Percentiles rank a stretch among this genome's conserved stretches.
Conservation (phyloP, 2,329 filamentous ascomycete species). For the Aspergillus ustus region DNA sequence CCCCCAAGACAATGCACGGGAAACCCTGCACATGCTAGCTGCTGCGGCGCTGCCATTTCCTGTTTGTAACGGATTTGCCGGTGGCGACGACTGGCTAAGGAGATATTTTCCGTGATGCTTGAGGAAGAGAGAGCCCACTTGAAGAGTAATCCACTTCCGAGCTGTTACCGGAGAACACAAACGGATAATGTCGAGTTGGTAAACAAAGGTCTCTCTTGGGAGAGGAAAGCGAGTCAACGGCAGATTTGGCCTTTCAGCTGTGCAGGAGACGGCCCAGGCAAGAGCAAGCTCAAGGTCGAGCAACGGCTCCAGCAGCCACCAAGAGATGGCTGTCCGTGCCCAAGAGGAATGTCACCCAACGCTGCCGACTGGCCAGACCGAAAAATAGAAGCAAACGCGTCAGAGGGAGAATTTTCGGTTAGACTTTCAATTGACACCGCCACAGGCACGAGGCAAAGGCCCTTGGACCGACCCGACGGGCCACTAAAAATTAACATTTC, state of each 20-base stretch:
- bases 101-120: slow-evolving; percentile 4
- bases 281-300: too few relatives aligned
- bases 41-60: neutral
- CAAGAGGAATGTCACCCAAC: slow-evolving; percentile 7
- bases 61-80: neutral
- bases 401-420: slow-evolving; percentile 16
- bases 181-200: neutral
- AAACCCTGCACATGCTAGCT: neutral
- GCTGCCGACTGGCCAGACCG: slow-evolving; percentile 18
- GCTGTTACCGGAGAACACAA: neutral
- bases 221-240: neutral
- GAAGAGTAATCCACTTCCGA: neutral
- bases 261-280: neutral
- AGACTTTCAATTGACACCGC: slow-evolving; percentile 22
- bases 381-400: slow-evolving; percentile 19
- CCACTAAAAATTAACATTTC: slow-evolving; percentile 3
- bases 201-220: neutral
- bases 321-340: neutral
- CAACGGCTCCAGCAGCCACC: neutral
- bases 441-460: slow-evolving; percentile 20
- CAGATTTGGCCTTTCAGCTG: neutral
- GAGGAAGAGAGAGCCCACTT: neutral
- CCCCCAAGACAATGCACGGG: neutral
- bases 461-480: slow-evolving; percentile 4
- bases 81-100: neutral